These are phyloP conservation scores for Pochonia chlamydosporia DNA, from an alignment of 2,329 filamentous ascomycete species.

Conservation along the genomic window DNA sequence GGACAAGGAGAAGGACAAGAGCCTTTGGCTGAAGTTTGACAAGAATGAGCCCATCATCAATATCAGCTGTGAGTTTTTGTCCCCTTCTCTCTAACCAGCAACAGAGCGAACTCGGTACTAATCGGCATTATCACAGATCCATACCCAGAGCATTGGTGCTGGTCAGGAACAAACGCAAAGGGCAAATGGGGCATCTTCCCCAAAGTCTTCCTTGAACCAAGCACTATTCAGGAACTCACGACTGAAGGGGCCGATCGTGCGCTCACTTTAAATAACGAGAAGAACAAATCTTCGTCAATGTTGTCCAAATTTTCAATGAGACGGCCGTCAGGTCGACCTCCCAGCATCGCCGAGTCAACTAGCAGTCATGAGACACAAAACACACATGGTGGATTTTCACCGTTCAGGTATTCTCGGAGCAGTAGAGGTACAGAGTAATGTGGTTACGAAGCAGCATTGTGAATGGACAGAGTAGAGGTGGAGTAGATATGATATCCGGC, in stretches of 20 bases:
- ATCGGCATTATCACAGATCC: conserved; percentile 26
- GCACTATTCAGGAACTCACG: conserved; percentile 34
- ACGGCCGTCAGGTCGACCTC: conserved; percentile 21
- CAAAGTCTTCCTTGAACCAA: conserved; percentile 40
- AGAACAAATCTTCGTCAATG: conserved; percentile 25
- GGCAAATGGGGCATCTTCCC: conserved; percentile 50
- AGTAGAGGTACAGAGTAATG: neutral
- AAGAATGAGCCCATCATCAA: conserved; percentile 63
- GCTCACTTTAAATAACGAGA: conserved; percentile 27
- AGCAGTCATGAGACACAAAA: conserved; percentile 25
- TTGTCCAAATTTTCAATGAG: conserved; percentile 27
- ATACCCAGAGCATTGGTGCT: conserved; percentile 48
- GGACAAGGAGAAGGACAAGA: conserved; percentile 35
- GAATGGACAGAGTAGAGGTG: no score
- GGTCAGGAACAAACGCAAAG: conserved; percentile 46
- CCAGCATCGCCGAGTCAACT: conserved; percentile 27
- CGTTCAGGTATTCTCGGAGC: neutral
- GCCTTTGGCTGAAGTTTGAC: conserved; percentile 54
- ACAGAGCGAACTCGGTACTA: neutral
- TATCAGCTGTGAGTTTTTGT: conserved; percentile 44
- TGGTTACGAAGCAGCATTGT: no score
- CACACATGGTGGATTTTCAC: conserved; percentile 8
- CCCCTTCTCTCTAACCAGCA: neutral
- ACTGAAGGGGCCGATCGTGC: conserved; percentile 21
- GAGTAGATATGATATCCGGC: no score